Evolutionary conservation across 2,329 filamentous ascomycete genomes (phyloP), one percentile per base, ranked within the genome.

Genomic region (Aspergillus costaricaensis): DNA sequence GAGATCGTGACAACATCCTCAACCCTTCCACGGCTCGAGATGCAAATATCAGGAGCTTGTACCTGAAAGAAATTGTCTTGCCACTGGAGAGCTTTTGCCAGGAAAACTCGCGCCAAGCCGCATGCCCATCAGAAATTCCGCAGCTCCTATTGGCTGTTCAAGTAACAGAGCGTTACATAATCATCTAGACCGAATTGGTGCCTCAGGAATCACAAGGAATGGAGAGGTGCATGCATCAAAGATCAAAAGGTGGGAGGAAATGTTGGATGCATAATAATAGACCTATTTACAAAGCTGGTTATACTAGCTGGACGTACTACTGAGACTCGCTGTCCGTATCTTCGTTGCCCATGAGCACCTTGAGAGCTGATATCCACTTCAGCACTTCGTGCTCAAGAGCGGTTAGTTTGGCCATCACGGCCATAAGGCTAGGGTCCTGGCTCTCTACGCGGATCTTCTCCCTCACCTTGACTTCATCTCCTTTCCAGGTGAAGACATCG

Each of bases 371-470:
- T 67, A 90, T 83, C 65, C 89, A 88, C 63, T 91, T 81, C 59
- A 83, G 81, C 19, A 96, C 82, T 62, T 88, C 88, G 68, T 92
- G 86, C 64, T 90, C 88, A 59, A 97, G 78, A 4, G 91, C 92
- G 30, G 84, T 86, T 67, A 97, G 80, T 77, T 97, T 97, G 5
- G 92, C 89, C 74, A 91, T 89, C 36, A 95, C 82, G 38, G 91
- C 89, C 74, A 97, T 88, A 65, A 97, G 74, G 68, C 88, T 93
- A 1, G 94, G 94, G 74, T 98, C 93, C 58, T 92, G 91, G 69
- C 87, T 94, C 76, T 96, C 93, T 2, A 97, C 89, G 43, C 90
- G 84, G 4, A 96, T 86, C 79, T 97, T 97, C 74, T 97, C 94
- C 67, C 89, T 87, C 49, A 98, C 94, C 65, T 87, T 89, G 2